phyloP scores from a whole-genome alignment of 2,329 filamentous ascomycete species.

The Xylaria arbuscula region DNA sequence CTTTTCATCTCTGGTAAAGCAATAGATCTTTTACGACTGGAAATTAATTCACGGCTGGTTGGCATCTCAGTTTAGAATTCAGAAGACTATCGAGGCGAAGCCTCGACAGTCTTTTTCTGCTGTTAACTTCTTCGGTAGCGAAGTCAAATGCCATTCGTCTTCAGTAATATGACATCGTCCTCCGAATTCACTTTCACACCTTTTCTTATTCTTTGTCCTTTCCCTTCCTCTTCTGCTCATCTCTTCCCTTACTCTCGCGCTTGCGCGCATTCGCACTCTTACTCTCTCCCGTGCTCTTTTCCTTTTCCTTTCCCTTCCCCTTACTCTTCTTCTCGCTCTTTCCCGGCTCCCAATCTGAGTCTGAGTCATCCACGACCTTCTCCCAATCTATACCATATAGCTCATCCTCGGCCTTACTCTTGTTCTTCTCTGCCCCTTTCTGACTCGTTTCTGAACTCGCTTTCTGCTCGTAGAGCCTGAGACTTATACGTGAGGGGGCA shows the following conservation, averaged over 20 bases:
- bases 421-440: background rate
- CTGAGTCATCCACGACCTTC: background rate
- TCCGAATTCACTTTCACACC: no score
- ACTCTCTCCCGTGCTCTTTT: background rate
- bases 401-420: background rate
- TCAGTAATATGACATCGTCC: no score
- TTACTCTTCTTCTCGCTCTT: background rate
- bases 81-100: background rate
- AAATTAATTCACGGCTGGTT: no score
- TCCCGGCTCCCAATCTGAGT: background rate
- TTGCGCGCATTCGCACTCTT: no score
- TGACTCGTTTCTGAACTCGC: background rate
- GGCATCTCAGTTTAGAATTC: no score
- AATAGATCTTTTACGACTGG: no score
- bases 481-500: background rate
- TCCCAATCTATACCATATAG: background rate
- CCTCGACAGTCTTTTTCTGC: background rate
- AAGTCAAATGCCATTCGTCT: background rate
- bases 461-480: slow-evolving; percentile 8
- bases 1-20: no score
- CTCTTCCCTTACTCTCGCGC: background rate
- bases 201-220: background rate
- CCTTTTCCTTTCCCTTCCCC: background rate
- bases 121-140: background rate
- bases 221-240: no score